phyloP scores from a whole-genome alignment of 257 asterid species.

The Solanum sitiens region DNA sequence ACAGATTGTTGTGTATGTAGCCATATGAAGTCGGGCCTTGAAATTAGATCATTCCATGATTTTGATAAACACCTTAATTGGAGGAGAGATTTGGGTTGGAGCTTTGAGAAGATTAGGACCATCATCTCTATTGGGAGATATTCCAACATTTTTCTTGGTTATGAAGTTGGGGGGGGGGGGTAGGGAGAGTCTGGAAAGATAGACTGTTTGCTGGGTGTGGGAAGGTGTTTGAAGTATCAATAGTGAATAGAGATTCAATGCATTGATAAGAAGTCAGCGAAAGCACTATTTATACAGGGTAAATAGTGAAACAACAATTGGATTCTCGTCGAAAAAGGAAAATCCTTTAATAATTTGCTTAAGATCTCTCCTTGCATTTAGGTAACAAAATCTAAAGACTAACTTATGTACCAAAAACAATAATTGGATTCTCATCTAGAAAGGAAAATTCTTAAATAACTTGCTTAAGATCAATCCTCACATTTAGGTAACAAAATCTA shows the following conservation, averaged over 20 bases:
- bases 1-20: neutral
- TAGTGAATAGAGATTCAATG: neutral
- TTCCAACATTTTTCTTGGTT: neutral
- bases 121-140: constrained; percentile 1
- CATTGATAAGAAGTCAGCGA: neutral
- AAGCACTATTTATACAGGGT: neutral
- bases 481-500: neutral
- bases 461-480: neutral
- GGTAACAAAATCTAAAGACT: neutral
- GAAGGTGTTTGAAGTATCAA: neutral
- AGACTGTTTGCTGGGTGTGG: neutral
- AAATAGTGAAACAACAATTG: neutral
- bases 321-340: neutral
- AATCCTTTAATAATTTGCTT: neutral
- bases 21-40: constrained; percentile 2
- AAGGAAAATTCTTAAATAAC: neutral
- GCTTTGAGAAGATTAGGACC: neutral
- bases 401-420: neutral
- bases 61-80: constrained; percentile 3
- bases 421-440: neutral
- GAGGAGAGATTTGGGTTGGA: neutral
- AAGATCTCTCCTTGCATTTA: neutral
- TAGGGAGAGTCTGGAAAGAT: neutral
- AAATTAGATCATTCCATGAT: neutral
- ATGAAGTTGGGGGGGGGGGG: neutral